phyloP scores from a whole-genome alignment of 202 grass and related monocot species.

The Alloteropsis angusta region DNA sequence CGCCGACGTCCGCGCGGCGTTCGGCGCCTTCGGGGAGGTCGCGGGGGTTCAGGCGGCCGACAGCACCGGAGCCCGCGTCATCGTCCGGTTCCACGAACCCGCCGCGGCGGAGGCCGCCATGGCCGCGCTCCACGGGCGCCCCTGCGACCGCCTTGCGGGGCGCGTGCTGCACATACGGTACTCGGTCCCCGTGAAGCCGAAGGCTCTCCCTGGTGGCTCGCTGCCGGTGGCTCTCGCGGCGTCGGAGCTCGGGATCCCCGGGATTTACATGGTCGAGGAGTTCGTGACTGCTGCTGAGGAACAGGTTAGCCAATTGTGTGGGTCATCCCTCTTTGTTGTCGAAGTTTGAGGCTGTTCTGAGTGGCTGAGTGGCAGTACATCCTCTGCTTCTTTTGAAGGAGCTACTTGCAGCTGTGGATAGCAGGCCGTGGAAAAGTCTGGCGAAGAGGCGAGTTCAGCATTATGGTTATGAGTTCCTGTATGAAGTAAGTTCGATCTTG shows the following conservation, averaged over 20 bases:
- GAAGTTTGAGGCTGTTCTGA: not conserved
- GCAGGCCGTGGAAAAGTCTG: slow-evolving; percentile 53
- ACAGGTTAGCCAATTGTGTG: slow-evolving; percentile 34
- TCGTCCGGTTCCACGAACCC: slow-evolving; percentile 59
- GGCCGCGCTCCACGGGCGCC: slow-evolving; percentile 50
- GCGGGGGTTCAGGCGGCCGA: slow-evolving; percentile 48
- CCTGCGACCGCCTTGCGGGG: slow-evolving; percentile 37
- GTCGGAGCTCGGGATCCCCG: slow-evolving; percentile 57
- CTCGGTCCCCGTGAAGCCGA: slow-evolving; percentile 48
- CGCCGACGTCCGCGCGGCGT: slow-evolving; percentile 38
- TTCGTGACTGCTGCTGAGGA: slow-evolving; percentile 69
- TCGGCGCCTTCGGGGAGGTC: slow-evolving; percentile 61
- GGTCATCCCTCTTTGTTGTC: not conserved
- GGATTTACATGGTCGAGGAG: slow-evolving; percentile 67
- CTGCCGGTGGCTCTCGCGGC: slow-evolving; percentile 34
- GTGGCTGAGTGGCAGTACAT: not conserved
- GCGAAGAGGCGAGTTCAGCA: slow-evolving; percentile 92
- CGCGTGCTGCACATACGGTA: slow-evolving; percentile 68
- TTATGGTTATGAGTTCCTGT: slow-evolving; percentile 93
- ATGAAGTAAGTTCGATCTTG: slow-evolving; percentile 65
- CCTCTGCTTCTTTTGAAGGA: slow-evolving; percentile 37
- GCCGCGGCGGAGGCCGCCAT: slow-evolving; percentile 49
- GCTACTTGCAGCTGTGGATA: slow-evolving; percentile 69
- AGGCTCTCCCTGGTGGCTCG: slow-evolving; percentile 3
- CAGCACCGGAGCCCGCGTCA: slow-evolving; percentile 50